Evolutionary conservation across 768 basidiomycete species (phyloP).

Genomic region (Suillus luteus): DNA sequence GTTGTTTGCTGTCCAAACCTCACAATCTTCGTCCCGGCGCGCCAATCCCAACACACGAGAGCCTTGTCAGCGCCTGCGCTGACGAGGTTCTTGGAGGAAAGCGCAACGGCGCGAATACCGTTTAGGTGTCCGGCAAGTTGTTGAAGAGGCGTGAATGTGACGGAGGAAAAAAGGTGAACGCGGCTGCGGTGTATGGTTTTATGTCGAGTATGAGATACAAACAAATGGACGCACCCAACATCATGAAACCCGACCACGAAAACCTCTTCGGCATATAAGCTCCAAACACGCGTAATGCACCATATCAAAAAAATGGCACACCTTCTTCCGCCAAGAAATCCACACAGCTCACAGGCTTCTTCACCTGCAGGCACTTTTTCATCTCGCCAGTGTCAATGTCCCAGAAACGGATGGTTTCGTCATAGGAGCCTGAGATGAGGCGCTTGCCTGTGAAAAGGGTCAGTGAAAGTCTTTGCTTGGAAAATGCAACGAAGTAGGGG

Average conservation of each 20-base stretch:
- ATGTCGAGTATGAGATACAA: not conserved
- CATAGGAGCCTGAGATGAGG: slow-evolving; percentile 87
- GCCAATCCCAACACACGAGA: slow-evolving; percentile 89
- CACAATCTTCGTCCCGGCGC: slow-evolving; percentile 84
- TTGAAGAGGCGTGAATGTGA: slow-evolving; percentile 82
- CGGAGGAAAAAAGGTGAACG: slow-evolving; percentile 84
- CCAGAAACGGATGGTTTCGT: slow-evolving; percentile 93
- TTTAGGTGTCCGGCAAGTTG: slow-evolving; percentile 86
- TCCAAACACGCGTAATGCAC: not conserved
- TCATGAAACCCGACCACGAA: slow-evolving; percentile 94
- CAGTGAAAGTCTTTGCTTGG: not conserved
- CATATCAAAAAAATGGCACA: slow-evolving; percentile 25
- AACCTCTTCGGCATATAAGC: slow-evolving; percentile 56
- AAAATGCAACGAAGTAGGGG: not conserved
- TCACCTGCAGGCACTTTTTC: slow-evolving; percentile 79
- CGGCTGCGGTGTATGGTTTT: slow-evolving; percentile 48
- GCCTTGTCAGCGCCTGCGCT: slow-evolving; percentile 77
- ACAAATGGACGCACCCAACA: slow-evolving; percentile 62
- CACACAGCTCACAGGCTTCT: slow-evolving; percentile 89
- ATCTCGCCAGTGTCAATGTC: slow-evolving; percentile 67
- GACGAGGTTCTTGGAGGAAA: slow-evolving; percentile 83
- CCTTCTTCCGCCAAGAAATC: slow-evolving; percentile 85
- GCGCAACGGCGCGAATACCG: slow-evolving; percentile 86
- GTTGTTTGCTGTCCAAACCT: slow-evolving; percentile 93
- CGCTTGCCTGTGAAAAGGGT: slow-evolving; percentile 52